phyloP scores from a whole-genome alignment of 768 basidiomycete genomes.

The Lactifluus subvellereus region DNA sequence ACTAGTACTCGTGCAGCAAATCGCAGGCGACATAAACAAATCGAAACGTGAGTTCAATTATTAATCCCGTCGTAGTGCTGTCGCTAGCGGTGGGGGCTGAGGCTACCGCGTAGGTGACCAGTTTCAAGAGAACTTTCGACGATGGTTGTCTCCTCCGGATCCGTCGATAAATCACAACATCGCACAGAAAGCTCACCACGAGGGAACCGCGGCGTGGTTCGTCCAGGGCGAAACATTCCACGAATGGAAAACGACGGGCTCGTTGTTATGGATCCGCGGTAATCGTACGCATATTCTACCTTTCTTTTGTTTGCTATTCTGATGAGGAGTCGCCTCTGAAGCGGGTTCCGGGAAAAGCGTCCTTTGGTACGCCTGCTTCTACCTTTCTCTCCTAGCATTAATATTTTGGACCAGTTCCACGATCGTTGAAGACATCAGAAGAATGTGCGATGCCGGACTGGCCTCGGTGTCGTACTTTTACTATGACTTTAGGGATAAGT shows the following conservation, averaged over 20 bases:
- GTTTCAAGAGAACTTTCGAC: no score
- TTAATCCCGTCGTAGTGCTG: no score
- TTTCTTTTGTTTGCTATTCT: no score
- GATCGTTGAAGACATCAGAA: neutral
- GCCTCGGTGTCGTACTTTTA: neutral
- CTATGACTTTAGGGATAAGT: neutral
- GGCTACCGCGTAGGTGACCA: no score
- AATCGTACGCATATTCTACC: neutral
- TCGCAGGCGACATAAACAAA: neutral
- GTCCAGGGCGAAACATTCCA: no score
- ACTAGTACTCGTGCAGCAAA: neutral
- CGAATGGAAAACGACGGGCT: no score
- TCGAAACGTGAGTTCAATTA: neutral
- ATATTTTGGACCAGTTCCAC: neutral
- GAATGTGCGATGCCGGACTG: neutral
- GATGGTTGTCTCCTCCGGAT: no score
- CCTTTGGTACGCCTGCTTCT: neutral
- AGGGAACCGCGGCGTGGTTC: no score
- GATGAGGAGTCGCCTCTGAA: neutral
- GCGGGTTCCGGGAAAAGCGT: neutral
- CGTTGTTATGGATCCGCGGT: neutral
- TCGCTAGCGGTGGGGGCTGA: no score
- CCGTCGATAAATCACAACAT: no score
- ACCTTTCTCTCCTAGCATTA: no score
- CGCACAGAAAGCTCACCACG: no score